Conservation (phyloP, 129 eudicot species). For the Escallonia herrerae region DNA sequence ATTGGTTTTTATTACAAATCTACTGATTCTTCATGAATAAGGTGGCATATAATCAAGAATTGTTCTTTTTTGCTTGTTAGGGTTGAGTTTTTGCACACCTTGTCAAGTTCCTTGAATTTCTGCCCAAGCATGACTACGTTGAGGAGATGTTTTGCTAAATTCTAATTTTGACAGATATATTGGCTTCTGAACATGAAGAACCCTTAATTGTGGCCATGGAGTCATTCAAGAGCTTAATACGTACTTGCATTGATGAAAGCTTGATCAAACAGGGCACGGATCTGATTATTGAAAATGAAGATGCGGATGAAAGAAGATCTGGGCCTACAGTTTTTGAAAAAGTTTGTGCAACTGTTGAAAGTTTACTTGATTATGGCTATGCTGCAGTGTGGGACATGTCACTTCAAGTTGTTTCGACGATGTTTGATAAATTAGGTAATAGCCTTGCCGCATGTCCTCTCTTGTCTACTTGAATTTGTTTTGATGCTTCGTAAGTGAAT, state of each 20-base stretch:
- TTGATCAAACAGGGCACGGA: slow-evolving; percentile 81
- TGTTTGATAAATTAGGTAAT: slow-evolving; percentile 89
- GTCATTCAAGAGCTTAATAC: slow-evolving; percentile 66
- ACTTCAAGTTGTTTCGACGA: slow-evolving; percentile 73
- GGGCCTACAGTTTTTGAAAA: slow-evolving; percentile 75
- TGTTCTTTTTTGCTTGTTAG: too few relatives aligned
- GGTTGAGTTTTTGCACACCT: too few relatives aligned
- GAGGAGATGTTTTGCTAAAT: slow-evolving; percentile 6
- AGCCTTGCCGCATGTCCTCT: background rate
- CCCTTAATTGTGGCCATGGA: slow-evolving; percentile 69
- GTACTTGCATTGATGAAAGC: slow-evolving; percentile 69
- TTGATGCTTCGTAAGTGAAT: background rate
- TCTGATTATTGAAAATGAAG: slow-evolving; percentile 31
- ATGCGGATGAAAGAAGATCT: slow-evolving; percentile 35
- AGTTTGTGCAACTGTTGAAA: slow-evolving; percentile 69
- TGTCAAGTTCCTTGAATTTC: background rate
- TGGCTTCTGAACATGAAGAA: slow-evolving; percentile 91
- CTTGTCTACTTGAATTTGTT: background rate
- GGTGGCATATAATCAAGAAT: too few relatives aligned
- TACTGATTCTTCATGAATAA: too few relatives aligned
- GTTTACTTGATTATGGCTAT: slow-evolving; percentile 70
- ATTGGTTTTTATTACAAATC: background rate
- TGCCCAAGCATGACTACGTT: background rate
- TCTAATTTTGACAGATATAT: slow-evolving; percentile 46
- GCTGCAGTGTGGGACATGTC: slow-evolving; percentile 87